Conservation (phyloP, 495 filamentous ascomycete genomes). For the Oleoguttula mirabilis region DNA sequence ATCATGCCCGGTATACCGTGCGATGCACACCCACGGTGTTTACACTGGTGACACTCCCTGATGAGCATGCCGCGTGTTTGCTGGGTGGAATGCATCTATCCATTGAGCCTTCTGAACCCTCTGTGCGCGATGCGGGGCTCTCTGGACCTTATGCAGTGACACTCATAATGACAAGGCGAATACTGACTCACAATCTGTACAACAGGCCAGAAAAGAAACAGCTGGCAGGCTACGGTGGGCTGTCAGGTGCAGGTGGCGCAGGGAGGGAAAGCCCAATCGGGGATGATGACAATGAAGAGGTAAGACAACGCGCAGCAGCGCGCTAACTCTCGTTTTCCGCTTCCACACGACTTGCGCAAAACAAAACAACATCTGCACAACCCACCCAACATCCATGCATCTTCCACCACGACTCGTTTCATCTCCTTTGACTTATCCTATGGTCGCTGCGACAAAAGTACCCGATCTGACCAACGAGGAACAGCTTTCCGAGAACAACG, state of each 20-base stretch:
- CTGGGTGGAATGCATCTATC: neutral
- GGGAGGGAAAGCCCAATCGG: conserved; percentile 28
- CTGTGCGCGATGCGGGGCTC: conserved; percentile 9
- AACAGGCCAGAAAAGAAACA: conserved; percentile 34
- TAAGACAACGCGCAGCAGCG: conserved; percentile 26
- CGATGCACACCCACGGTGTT: too few species aligned
- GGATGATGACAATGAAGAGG: conserved; percentile 30
- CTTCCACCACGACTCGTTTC: conserved; percentile 4
- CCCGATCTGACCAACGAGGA: conserved; percentile 19
- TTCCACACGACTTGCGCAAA: conserved; percentile 16
- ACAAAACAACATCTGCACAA: conserved; percentile 14
- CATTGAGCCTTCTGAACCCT: neutral
- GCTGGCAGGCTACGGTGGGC: conserved; percentile 27
- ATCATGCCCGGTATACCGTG: too few species aligned
- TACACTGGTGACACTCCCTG: too few species aligned
- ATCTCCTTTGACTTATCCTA: conserved; percentile 4
- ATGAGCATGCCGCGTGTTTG: conserved; percentile 9
- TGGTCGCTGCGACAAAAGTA: conserved; percentile 11
- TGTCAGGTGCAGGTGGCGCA: conserved; percentile 27
- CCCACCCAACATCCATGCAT: conserved; percentile 16
- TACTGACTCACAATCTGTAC: conserved; percentile 1
- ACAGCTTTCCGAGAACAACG: conserved; percentile 65
- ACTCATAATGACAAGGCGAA: conserved; percentile 2
- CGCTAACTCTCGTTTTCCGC: conserved; percentile 18
- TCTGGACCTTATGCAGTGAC: neutral